Evolutionary conservation across 208 protist species (phyloP), one percentile per base, ranked within the genome.

Genomic region (Trypanosoma cruzi): DNA sequence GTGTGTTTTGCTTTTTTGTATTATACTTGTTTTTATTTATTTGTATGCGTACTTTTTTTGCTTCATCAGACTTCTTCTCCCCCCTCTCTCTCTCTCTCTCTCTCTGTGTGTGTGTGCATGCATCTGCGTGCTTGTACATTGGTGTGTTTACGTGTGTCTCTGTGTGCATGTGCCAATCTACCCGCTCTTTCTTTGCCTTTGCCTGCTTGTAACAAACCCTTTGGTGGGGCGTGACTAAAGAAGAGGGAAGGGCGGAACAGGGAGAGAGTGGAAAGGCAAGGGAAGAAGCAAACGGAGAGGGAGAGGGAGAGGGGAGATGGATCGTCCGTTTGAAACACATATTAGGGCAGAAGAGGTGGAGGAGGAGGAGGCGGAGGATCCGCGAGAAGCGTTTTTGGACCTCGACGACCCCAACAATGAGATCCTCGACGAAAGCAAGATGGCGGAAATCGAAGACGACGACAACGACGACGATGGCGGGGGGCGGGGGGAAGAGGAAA

Each of bases 351-450:
- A n/a, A n/a, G n/a, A n/a, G n/a, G n/a, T n/a, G n/a, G 59, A 72
- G 22, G 54, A 73, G 52, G 66, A 42, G 11, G 63, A 73, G 34
- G 76, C 80, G 26, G 86, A 92, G 50, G 85, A 77, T 31, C 79
- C 73, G n/a, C 75, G 89, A 31, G 82, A 81, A n/a, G 91, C 73
- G 16, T 92, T 94, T 68, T 80, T 94, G 60, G 85, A 94, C 62
- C 79, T 96, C n/a, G 83, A 94, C 11, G 91, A 96, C 66, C 88
- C 91, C 4, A 74, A 89, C 56, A 70, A 92, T 22, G 86, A 92
- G 40, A 84, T 94, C 31, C 60, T 94, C 20, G 85, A 92, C 34
- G 86, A 87, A 37, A 75, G 55, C 36, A 75, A 86, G 13, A 71
- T 77, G 24, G 71, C 69, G 16, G 73, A 81, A 11, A 56, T 77